Base-by-base conservation (phyloP, 2,329 filamentous ascomycete genomes). In the Lasiodiplodia citricola region DNA sequence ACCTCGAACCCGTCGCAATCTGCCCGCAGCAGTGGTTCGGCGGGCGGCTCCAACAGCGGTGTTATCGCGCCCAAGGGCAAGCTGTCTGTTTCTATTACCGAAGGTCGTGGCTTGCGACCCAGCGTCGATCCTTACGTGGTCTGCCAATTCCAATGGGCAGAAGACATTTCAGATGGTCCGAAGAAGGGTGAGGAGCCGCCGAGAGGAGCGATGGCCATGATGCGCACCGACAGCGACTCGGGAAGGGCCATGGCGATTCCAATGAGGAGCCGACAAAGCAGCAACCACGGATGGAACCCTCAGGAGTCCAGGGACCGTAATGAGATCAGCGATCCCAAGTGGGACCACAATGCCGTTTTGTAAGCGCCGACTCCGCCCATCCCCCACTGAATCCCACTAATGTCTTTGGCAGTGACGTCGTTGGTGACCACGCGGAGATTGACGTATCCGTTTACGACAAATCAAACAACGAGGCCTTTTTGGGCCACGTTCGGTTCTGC, bases 261-360 rank as follows among this genome's bases (percentile, higher is more conserved):
- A 1, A 97, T 98, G 93, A 91, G 91, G 75, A 98, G 94, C 79
- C 90, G 96, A 67, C 96, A 98, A 79, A 98, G 95, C 82, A 98
- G 95, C 83, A 94, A 95, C 81, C 97, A 94, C 68, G 97, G 95
- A 91, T 72, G 86, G 87, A 84, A 85, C 68, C 75, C 78, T 0
- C 73, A 73, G 70, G 86, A 88, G 70, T 83, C 85, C 73, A 83
- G 84, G 72, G 81, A 81, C 47, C 90, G 89, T 73, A 87, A 89
- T 66, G 85, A 88, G 67, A 85, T 94, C 70, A 95, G 93, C 8
- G 92, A 92, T 78, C 95, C 96, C 0, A 93, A 93, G 75, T 99
- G 96, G 96, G 93, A 97, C 80, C 95, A 97, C 66, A 93, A 97
- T 77, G 94, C 95, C 47, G 87, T 93, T 62, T 99, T 99, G 94